Base-by-base conservation (phyloP, 2,329 filamentous ascomycete species). In the Aspergillus carbonarius region DNA sequence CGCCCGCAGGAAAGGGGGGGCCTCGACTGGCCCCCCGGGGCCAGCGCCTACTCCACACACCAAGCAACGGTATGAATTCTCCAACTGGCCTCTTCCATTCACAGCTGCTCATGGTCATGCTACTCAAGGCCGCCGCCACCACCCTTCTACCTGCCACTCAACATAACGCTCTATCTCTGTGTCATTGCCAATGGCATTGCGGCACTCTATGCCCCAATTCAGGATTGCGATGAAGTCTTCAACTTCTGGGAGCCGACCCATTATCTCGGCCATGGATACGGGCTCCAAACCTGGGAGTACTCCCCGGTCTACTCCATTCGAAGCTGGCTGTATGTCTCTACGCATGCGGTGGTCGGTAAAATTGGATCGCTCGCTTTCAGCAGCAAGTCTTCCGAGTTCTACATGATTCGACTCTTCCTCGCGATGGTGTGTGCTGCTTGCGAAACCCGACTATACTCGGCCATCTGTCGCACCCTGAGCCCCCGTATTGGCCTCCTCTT, bases 241-340 rank as follows among this genome's bases (percentile, higher is more conserved):
- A 99, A 99, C 75, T 99, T 96, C 81, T 99, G 93, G 92, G 95
- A 99, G 70, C 93, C 95, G 0, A 87, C 93, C 0, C 95, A 99
- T 76, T 99, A 97, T 76, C 84, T 99, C 27, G 89, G 87, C 59
- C 92, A 97, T 79, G 91, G 91, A 68, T 93, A 96, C 71, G 95
- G 93, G 39, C 82, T 97, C 52, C 93, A 99, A 79, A 99, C 95
- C 1, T 99, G 95, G 95, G 95, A 99, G 76, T 99, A 98, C 77
- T 96, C 93, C 0, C 95, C 95, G 5, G 88, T 93, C 58, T 98
- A 90, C 76, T 91, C 92, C 52, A 97, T 99, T 67, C 88, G 95
- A 63, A 97, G 92, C 78, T 99, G 95, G 95, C 82, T 92, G 20
- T 99, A 99, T 70, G 82, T 96, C 37, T 84, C 82, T 5, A 77